phyloP scores from a whole-genome alignment of 306 rosid species.

The Prunus padus region DNA sequence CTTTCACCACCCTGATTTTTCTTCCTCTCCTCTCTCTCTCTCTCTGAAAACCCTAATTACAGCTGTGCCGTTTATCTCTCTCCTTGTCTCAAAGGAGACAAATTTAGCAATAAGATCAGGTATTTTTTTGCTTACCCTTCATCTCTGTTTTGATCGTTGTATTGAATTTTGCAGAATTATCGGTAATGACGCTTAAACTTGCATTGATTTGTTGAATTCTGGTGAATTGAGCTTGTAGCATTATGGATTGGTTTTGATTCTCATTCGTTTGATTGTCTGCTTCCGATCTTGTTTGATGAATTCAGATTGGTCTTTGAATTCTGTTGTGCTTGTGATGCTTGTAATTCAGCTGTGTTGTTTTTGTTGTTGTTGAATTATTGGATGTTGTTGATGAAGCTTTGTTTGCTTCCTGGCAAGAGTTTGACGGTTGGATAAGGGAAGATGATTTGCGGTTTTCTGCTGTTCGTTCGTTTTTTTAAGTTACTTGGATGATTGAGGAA shows the following conservation, averaged over 20 bases:
- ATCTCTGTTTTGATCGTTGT: neutral
- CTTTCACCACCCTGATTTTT: slow-evolving; percentile 21
- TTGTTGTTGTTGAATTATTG: slow-evolving; percentile 35
- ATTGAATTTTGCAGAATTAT: slow-evolving; percentile 8
- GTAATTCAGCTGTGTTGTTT: neutral
- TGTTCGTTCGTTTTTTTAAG: slow-evolving; percentile 9
- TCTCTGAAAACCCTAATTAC: slow-evolving; percentile 68
- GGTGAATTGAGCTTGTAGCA: slow-evolving; percentile 32
- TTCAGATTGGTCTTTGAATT: slow-evolving; percentile 3
- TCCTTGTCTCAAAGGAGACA: slow-evolving; percentile 9
- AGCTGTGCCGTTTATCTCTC: slow-evolving; percentile 38
- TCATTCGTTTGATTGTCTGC: slow-evolving; percentile 32
- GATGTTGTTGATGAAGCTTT: slow-evolving; percentile 19
- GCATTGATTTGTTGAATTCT: slow-evolving; percentile 37
- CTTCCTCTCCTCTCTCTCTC: slow-evolving; percentile 33
- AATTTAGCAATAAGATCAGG: slow-evolving; percentile 52
- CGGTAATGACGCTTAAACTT: slow-evolving; percentile 16
- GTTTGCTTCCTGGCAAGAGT: slow-evolving; percentile 19
- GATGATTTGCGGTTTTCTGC: slow-evolving; percentile 24
- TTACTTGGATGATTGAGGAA: neutral
- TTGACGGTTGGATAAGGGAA: slow-evolving; percentile 26
- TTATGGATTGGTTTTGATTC: slow-evolving; percentile 18
- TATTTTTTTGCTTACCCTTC: slow-evolving; percentile 30
- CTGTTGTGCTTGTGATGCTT: slow-evolving; percentile 20
- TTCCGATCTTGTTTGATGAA: slow-evolving; percentile 14